A percentile compares a stretch with the other conserved stretches of the same genome.
Evolutionary conservation across 768 basidiomycete genomes (phyloP).

Genomic region (Harrya chromipes): DNA sequence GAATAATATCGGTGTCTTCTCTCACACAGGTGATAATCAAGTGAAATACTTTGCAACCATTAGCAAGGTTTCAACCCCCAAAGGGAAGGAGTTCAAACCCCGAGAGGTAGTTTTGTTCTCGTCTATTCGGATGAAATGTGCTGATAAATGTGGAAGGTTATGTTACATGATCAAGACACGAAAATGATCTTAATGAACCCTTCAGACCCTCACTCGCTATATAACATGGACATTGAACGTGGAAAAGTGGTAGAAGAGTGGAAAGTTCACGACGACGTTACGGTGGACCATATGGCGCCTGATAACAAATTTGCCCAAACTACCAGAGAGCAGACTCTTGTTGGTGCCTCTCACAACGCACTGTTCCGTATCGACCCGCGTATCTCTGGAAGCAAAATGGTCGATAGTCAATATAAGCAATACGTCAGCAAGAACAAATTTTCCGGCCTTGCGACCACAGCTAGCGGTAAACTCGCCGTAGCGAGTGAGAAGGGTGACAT

Average conservation of each 20-base stretch:
- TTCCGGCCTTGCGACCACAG: slow-evolving; percentile 88
- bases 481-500: slow-evolving; percentile 97
- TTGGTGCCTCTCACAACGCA: slow-evolving; percentile 91
- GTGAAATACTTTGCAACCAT: slow-evolving; percentile 89
- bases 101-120: slow-evolving; percentile 58
- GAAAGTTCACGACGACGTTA: slow-evolving; percentile 91
- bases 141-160: slow-evolving; percentile 54
- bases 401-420: slow-evolving; percentile 93
- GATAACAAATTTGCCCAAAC: slow-evolving; percentile 94
- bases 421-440: slow-evolving; percentile 95
- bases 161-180: slow-evolving; percentile 95
- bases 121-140: not conserved
- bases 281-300: slow-evolving; percentile 87
- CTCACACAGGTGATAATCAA: slow-evolving; percentile 61
- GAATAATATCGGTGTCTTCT: slow-evolving; percentile 89
- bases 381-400: slow-evolving; percentile 86
- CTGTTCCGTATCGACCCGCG: slow-evolving; percentile 98
- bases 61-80: slow-evolving; percentile 71
- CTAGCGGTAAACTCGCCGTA: slow-evolving; percentile 82
- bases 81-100: slow-evolving; percentile 83
- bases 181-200: slow-evolving; percentile 95
- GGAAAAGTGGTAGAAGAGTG: slow-evolving; percentile 98
- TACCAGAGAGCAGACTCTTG: slow-evolving; percentile 87
- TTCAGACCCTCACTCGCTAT: slow-evolving; percentile 74
- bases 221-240: slow-evolving; percentile 87